Evolutionary conservation across 257 asterid genomes (phyloP).

Genomic region (Perilla frutescens): DNA sequence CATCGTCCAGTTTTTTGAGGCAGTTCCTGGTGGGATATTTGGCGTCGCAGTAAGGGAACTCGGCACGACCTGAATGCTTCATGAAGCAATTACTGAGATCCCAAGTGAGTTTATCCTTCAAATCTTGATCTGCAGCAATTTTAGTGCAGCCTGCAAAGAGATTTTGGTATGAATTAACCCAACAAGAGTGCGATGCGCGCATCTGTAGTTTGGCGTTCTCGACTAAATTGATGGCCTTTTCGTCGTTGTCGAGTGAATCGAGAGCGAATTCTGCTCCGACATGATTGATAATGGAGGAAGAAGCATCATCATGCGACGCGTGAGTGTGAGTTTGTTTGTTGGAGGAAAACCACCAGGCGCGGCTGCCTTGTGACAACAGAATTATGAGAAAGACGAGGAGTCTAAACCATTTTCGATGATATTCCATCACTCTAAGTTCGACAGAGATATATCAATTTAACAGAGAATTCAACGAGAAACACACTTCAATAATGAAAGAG

Average conservation of each 20-base stretch:
- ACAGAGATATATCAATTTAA: no score
- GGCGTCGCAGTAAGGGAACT: slow-evolving; percentile 53
- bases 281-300: neutral
- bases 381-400: slow-evolving; percentile 28
- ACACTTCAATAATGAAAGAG: no score
- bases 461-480: no score
- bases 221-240: slow-evolving; percentile 42
- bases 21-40: slow-evolving; percentile 46
- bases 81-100: slow-evolving; percentile 67
- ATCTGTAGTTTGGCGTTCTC: slow-evolving; percentile 47
- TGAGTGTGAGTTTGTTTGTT: slow-evolving; percentile 2
- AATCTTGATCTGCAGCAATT: slow-evolving; percentile 52
- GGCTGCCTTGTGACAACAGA: slow-evolving; percentile 41
- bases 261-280: slow-evolving; percentile 60
- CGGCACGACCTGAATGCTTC: slow-evolving; percentile 51
- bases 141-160: slow-evolving; percentile 58
- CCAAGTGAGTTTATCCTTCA: slow-evolving; percentile 64
- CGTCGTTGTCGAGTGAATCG: slow-evolving; percentile 42
- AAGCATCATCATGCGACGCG: slow-evolving; percentile 21
- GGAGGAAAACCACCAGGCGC: slow-evolving; percentile 46
- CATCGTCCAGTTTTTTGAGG: slow-evolving; percentile 45
- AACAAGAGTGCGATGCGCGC: slow-evolving; percentile 49
- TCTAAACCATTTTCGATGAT: neutral
- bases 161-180: slow-evolving; percentile 56
- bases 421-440: neutral